A percentile compares a stretch with the other conserved stretches of the same genome.
Evolutionary conservation across 1,139 yeast genomes (phyloP).

Genomic region (Kodamaea ohmeri): DNA sequence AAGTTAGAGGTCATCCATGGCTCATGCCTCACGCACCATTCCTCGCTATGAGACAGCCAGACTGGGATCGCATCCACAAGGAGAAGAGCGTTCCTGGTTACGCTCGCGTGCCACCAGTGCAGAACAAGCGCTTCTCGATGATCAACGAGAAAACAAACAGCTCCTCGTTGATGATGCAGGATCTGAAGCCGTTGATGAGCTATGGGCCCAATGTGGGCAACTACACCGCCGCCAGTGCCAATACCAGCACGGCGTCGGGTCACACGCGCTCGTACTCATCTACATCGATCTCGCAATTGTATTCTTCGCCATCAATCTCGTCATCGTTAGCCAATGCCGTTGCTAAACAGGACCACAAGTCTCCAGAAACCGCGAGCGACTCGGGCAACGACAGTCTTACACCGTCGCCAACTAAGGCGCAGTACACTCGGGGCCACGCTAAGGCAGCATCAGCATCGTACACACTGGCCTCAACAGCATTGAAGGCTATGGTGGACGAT

Average conservation of each 20-base stretch:
- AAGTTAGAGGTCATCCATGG: slow-evolving; percentile 85
- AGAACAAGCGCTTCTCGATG: slow-evolving; percentile 46
- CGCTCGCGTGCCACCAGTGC: slow-evolving; percentile 13
- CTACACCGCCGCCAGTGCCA: slow-evolving; percentile 14
- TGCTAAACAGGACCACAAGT: slow-evolving; percentile 14
- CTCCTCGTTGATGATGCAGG: slow-evolving; percentile 29
- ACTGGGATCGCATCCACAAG: slow-evolving; percentile 72
- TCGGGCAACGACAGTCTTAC: slow-evolving; percentile 10
- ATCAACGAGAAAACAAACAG: slow-evolving; percentile 43
- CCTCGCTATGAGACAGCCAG: slow-evolving; percentile 78
- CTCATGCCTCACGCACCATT: slow-evolving; percentile 75
- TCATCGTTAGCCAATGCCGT: slow-evolving; percentile 51
- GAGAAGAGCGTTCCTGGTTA: slow-evolving; percentile 19
- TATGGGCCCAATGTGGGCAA: slow-evolving; percentile 3
- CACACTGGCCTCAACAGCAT: slow-evolving; percentile 59
- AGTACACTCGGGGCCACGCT: slow-evolving; percentile 30
- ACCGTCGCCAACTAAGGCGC: slow-evolving; percentile 21
- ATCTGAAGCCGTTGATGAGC: slow-evolving; percentile 10
- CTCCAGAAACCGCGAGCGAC: slow-evolving; percentile 15
- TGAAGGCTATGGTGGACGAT: slow-evolving; percentile 67
- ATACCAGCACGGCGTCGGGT: slow-evolving; percentile 8
- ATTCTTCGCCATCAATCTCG: slow-evolving; percentile 55
- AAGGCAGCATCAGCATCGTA: slow-evolving; percentile 38
- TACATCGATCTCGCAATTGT: slow-evolving; percentile 39
- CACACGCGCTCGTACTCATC: slow-evolving; percentile 46